Evolutionary conservation across 2,329 filamentous ascomycete genomes (phyloP).

Genomic region (Colletotrichum musae): DNA sequence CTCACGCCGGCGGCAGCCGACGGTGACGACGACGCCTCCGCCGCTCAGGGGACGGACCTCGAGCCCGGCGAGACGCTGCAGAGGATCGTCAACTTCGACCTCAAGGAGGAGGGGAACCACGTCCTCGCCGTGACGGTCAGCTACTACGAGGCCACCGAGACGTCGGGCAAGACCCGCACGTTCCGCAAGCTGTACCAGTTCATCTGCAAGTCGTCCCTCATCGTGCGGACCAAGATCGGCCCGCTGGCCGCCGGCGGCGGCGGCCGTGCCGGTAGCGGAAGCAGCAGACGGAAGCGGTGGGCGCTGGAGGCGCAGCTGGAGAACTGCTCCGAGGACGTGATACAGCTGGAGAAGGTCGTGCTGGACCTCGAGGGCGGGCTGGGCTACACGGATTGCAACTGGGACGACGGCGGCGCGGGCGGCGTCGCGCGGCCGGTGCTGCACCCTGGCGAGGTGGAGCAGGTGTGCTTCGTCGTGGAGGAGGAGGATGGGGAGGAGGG

Average conservation of each 20-base stretch:
- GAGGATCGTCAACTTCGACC: conserved; percentile 85
- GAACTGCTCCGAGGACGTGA: conserved; percentile 88
- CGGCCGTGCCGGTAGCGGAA: conserved; percentile 47
- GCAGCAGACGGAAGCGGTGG: conserved; percentile 63
- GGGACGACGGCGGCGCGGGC: conserved; percentile 59
- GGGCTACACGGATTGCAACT: conserved; percentile 69
- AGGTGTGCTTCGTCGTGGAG: conserved; percentile 75
- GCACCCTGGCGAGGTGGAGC: conserved; percentile 75
- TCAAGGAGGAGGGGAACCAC: conserved; percentile 95
- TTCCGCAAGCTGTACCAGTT: conserved; percentile 98
- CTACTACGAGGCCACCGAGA: conserved; percentile 89
- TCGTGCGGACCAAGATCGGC: conserved; percentile 91
- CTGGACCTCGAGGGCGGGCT: conserved; percentile 69
- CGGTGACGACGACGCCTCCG: conserved; percentile 4
- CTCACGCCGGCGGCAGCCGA: conserved; percentile 61
- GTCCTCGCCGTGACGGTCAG: conserved; percentile 93
- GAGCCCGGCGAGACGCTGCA: conserved; percentile 79
- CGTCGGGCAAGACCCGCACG: conserved; percentile 80
- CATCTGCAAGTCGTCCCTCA: conserved; percentile 89
- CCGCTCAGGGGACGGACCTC: conserved; percentile 62
- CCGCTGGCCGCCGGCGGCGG: conserved; percentile 61
- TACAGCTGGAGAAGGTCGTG: conserved; percentile 80
- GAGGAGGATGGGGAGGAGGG: conserved; percentile 52
- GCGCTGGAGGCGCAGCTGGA: conserved; percentile 95
- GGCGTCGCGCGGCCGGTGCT: conserved; percentile 66